Base-by-base conservation (phyloP, 2,329 filamentous ascomycete species). In the Paecilomyces formosus region DNA sequence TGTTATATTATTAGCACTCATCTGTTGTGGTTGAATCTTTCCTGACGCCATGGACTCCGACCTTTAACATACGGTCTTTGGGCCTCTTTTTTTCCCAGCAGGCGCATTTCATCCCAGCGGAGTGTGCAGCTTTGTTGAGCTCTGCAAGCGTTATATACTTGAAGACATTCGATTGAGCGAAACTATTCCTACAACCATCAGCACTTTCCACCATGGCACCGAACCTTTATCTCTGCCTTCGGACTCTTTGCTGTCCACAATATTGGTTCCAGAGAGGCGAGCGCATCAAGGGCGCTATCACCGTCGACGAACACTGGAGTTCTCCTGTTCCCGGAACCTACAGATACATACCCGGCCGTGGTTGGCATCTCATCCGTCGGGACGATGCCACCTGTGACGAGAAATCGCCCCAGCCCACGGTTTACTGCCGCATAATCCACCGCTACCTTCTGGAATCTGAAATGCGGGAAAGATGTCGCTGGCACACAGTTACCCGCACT, bases 181-280 rank as follows among this genome's bases (percentile, higher is more conserved):
- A 65, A 65, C 66, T 63, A 60, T 45, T 52, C 53, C 54, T 57
- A 53, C 26, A 9, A 6, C 11, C 12, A 59, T 55, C 28, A 28
- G 30, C 31, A 57, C 45, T 54, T 54, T 53, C 63, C 57, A 54
- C 49, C 60, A 81, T 81, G 79, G 76, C 79, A 50, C 79, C 79
- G 61, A 81, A 81, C 64, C 74, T 80, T 54, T 78, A 79, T 57
- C 65, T 81, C 65, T 79, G 77, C 55, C 72, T 78, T n/a, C 78
- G 79, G 57, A 76, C 72, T 55, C 68, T 78, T 52, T 78, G 79
- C 67, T 76, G 75, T 57, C 79, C 79, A 6, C 69, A 73, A 60
- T 79, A 80, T 70, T 81, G 79, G 79, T 81, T 81, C 63, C 71
- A 75, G 39, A 72, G 67, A 21, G 68, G 70, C 45, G 70, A 75